Conservation (phyloP, 2,329 filamentous ascomycete genomes). For the Nothopassalora personata region DNA sequence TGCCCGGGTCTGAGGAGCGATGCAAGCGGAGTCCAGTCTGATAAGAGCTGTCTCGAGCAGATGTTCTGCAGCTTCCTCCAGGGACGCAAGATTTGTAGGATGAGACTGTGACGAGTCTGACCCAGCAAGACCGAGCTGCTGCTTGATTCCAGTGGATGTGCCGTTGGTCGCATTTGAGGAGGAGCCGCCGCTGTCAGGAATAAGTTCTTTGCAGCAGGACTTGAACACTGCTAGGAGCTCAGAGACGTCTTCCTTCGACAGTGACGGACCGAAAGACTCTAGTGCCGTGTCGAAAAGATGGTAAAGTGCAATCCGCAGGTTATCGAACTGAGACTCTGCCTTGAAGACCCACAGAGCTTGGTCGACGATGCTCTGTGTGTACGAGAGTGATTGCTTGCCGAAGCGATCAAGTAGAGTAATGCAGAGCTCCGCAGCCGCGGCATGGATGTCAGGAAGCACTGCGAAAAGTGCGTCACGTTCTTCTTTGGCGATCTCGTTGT, state of each 20-base stretch:
- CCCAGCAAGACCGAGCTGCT: slow-evolving; percentile 17
- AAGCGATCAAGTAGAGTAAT: slow-evolving; percentile 55
- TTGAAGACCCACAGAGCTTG: slow-evolving; percentile 67
- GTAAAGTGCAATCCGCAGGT: slow-evolving; percentile 60
- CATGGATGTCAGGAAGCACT: slow-evolving; percentile 67
- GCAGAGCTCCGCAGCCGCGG: slow-evolving; percentile 62
- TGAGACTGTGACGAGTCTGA: slow-evolving; percentile 9
- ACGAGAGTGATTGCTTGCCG: slow-evolving; percentile 51
- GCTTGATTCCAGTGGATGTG: slow-evolving; percentile 13
- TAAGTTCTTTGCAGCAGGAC: slow-evolving; percentile 68
- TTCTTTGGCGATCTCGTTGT: slow-evolving; percentile 68
- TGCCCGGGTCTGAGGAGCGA: slow-evolving; percentile 66
- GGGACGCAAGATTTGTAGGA: slow-evolving; percentile 37
- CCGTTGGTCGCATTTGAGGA: slow-evolving; percentile 4
- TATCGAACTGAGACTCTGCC: slow-evolving; percentile 44
- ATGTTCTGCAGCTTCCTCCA: slow-evolving; percentile 52
- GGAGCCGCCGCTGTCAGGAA: slow-evolving; percentile 43
- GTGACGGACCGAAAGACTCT: slow-evolving; percentile 56
- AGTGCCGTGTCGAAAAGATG: slow-evolving; percentile 54
- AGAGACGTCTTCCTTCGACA: slow-evolving; percentile 61
- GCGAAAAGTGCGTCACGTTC: slow-evolving; percentile 76
- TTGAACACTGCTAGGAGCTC: slow-evolving; percentile 59
- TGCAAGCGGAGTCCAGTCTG: slow-evolving; percentile 58
- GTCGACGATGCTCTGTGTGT: slow-evolving; percentile 62
- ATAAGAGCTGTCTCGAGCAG: slow-evolving; percentile 58